Evolutionary conservation across 2,329 filamentous ascomycete genomes (phyloP), one percentile per base, ranked within the genome.

Genomic region (Tricladium varicosporioides): DNA sequence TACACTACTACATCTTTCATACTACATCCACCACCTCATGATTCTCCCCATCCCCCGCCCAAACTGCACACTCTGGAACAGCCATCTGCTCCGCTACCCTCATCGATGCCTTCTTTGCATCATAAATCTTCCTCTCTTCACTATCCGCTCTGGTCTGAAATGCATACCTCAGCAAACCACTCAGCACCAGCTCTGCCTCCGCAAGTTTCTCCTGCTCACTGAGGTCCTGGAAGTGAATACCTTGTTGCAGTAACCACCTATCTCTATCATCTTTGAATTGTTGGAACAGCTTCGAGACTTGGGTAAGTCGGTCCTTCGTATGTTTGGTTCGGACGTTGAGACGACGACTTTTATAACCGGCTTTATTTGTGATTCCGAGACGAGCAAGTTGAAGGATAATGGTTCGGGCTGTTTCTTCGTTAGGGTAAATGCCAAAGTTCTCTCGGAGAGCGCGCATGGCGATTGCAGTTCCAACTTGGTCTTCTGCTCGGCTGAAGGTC

Each of bases 331-430:
- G 72, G 18, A 76, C 60, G 18, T 75, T 72, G 5, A 76, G 68
- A 31, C 76, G 72, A 36, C 73, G 72, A 8, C 62, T 56, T 16
- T 60, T 60, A 33, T 55, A 36, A 1, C 59, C 72, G 66, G 51
- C 70, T 68, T 43, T 69, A 65, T 56, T 70, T 66, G 42, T 69
- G 59, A 51, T 67, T 44, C 45, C 68, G 44, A 71, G 68, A 4
- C 78, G 74, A 15, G 78, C 74, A 44, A 82, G 70, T 61, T 80
- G 76, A 40, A 81, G 70, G 31, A 79, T 68, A 54, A 82, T 71
- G 60, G 77, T 71, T 13, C 76, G 76, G 18, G 72, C 74, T 10
- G 78, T 80, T 18, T 71, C 70, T 51, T 76, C 71, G 54, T 76
- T 75, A 0, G 80, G 80, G 50, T 72, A 73, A 51, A 75, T 71